Evolutionary conservation across 148 eudicot species (phyloP).

Genomic region (Salicornia ramosissima): DNA sequence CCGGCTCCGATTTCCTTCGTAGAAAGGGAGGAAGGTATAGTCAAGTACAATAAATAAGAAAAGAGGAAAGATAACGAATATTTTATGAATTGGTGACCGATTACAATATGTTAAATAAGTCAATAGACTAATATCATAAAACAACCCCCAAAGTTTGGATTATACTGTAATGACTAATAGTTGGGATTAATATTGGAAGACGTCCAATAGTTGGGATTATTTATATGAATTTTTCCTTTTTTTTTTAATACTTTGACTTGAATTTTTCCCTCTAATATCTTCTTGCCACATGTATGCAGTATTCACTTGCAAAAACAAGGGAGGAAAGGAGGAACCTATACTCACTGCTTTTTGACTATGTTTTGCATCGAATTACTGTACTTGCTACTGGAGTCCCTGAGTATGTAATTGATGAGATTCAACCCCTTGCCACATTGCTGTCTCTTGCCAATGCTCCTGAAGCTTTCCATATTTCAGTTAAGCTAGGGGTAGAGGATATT

Average conservation of each 20-base stretch:
- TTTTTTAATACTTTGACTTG: conserved; percentile 1
- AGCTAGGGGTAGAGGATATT: conserved; percentile 85
- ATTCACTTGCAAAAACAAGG: conserved; percentile 80
- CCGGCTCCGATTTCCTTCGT: no score
- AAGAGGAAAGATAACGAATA: no score
- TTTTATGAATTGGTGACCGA: no score
- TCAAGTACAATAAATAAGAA: no score
- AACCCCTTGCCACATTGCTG: conserved; percentile 75
- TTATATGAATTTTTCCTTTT: no score
- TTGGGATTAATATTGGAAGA: no score
- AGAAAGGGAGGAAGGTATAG: no score
- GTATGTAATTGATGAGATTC: conserved; percentile 73
- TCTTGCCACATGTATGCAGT: conserved; percentile 45
- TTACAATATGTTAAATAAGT: no score
- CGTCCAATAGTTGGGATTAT: no score
- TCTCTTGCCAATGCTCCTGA: conserved; percentile 94
- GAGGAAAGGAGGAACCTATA: conserved; percentile 87
- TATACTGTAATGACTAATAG: no score
- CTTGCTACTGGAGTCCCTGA: conserved; percentile 62
- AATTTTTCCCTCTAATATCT: conserved; percentile 16
- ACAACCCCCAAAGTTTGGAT: no score
- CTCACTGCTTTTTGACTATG: conserved; percentile 84
- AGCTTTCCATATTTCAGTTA: conserved; percentile 87
- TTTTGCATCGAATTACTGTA: conserved; percentile 70
- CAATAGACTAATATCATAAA: no score